Evolutionary conservation across 2,329 filamentous ascomycete genomes (phyloP).

Genomic region (Phialophora expanda): DNA sequence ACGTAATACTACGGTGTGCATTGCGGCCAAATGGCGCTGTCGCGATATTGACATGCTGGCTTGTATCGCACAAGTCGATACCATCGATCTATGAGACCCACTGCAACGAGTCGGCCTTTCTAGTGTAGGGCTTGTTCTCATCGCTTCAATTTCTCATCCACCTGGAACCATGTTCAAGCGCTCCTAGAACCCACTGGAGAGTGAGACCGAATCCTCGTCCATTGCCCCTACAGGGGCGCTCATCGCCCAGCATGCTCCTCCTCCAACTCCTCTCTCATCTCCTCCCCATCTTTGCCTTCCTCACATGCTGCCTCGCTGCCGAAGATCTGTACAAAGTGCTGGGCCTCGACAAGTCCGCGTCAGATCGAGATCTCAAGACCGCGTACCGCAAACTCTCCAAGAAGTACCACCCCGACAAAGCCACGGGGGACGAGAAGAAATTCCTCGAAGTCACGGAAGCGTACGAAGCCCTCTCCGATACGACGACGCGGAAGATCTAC

Average conservation of each 20-base stretch:
- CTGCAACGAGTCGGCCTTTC: background rate
- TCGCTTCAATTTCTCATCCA: background rate
- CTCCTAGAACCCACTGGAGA: background rate
- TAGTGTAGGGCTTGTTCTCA: background rate
- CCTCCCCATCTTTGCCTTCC: constrained; percentile 31
- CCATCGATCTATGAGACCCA: background rate
- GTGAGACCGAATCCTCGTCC: background rate
- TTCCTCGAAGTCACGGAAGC: constrained; percentile 95
- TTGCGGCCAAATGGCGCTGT: constrained; percentile 27
- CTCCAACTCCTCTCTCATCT: constrained; percentile 31
- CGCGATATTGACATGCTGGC: constrained; percentile 24
- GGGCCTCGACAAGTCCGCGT: constrained; percentile 76
- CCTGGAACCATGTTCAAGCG: background rate
- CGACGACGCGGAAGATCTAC: constrained; percentile 84
- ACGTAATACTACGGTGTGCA: constrained; percentile 16
- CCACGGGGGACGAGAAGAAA: constrained; percentile 83
- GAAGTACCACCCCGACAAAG: constrained; percentile 97
- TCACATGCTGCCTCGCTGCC: constrained; percentile 32
- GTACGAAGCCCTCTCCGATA: constrained; percentile 85
- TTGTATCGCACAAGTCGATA: constrained; percentile 7
- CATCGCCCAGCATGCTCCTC: constrained; percentile 32
- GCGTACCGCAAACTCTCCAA: constrained; percentile 92
- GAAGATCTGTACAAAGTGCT: constrained; percentile 70
- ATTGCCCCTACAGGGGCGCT: constrained; percentile 4
- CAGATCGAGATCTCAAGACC: constrained; percentile 87